These are phyloP conservation scores for Sarcocystis neurona DNA, from an alignment of 169 alveolate genomes.

Conservation along the genomic window DNA sequence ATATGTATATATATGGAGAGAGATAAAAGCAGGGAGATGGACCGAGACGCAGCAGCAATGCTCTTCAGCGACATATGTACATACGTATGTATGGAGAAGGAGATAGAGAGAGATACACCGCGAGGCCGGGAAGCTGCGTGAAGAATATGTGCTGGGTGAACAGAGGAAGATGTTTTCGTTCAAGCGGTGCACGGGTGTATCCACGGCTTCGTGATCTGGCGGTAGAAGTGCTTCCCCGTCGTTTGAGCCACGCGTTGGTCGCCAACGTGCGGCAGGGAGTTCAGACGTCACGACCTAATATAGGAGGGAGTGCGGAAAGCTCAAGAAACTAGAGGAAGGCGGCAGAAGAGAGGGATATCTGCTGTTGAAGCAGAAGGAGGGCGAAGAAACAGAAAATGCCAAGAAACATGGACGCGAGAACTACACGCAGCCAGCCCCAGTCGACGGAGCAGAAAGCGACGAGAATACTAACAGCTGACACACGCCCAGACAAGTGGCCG, in stretches of 20 bases:
- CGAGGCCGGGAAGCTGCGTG: too few relatives aligned
- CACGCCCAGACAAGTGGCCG: too few relatives aligned
- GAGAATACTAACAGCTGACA: too few relatives aligned
- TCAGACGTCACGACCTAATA: not conserved
- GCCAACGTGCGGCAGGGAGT: too few relatives aligned
- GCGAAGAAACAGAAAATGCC: not conserved
- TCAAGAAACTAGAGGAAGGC: not conserved
- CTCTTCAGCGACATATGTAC: too few relatives aligned
- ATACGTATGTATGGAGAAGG: not conserved
- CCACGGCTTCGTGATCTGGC: too few relatives aligned
- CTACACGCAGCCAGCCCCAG: not conserved
- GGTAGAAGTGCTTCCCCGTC: too few relatives aligned
- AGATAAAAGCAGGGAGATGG: not conserved
- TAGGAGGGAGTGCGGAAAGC: not conserved
- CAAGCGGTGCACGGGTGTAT: too few relatives aligned
- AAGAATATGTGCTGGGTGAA: too few relatives aligned
- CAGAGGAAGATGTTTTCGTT: too few relatives aligned
- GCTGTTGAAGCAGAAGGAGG: not conserved
- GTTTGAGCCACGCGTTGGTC: too few relatives aligned
- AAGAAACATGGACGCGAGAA: not conserved
- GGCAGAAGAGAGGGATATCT: not conserved
- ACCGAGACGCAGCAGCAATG: not conserved
- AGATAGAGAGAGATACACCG: conserved; percentile 15
- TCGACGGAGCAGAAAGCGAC: not conserved
- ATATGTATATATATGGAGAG: not conserved